Evolutionary conservation across 164 flowering plant genomes (phyloP).

Genomic region (Umbilicus rupestris): DNA sequence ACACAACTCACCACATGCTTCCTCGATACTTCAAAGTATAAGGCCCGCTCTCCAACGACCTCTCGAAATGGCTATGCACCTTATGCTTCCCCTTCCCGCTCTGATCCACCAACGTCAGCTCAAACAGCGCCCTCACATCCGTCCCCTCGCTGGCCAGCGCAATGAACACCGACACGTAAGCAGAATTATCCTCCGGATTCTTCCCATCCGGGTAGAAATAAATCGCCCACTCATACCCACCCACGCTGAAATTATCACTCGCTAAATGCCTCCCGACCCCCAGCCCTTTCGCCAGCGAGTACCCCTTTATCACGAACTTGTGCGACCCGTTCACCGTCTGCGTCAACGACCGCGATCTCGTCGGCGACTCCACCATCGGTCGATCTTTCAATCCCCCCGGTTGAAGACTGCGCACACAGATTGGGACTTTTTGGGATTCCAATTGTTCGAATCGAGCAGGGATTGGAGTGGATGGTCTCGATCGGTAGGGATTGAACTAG

Average conservation of each 20-base stretch:
- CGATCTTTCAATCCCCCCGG: no score
- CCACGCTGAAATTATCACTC: constrained; percentile 71
- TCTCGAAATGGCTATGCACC: constrained; percentile 87
- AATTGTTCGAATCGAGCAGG: no score
- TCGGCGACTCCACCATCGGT: constrained; percentile 3
- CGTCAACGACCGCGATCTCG: constrained; percentile 3
- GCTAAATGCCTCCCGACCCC: constrained; percentile 85
- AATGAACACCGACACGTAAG: constrained; percentile 75
- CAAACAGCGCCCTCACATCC: constrained; percentile 65
- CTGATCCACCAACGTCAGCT: constrained; percentile 80
- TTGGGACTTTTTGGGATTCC: no score
- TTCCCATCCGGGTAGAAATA: constrained; percentile 72
- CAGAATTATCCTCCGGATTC: constrained; percentile 75
- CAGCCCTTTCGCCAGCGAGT: constrained; percentile 82
- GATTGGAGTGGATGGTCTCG: no score
- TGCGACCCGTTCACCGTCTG: constrained; percentile 69
- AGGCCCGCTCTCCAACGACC: constrained; percentile 83
- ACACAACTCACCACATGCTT: constrained; percentile 61
- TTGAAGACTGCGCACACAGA: no score
- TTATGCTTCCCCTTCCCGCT: constrained; percentile 81
- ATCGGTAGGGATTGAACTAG: no score
- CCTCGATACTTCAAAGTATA: constrained; percentile 84
- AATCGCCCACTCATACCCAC: constrained; percentile 80
- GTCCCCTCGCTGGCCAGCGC: constrained; percentile 89
- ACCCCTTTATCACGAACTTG: constrained; percentile 69